A percentile compares a stretch with the other conserved stretches of the same genome.
These are phyloP conservation scores for Trebouxia sp. DNA, from an alignment of 139 green algal species.

Conservation along the genomic window DNA sequence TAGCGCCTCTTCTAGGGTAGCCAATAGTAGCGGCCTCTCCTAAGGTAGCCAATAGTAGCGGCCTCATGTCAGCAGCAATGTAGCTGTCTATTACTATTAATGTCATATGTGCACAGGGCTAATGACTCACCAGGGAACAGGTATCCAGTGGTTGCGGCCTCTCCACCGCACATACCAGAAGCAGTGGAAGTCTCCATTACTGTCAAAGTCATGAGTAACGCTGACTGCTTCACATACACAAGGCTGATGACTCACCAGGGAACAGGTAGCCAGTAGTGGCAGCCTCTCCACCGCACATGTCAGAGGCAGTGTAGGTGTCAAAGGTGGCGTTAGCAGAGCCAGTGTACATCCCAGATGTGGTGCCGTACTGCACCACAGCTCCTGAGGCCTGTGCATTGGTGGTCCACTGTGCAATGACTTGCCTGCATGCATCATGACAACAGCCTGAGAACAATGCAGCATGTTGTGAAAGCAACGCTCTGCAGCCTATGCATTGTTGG, in stretches of 20 bases:
- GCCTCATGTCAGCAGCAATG: neutral
- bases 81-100: too few relatives aligned
- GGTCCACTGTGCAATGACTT: neutral
- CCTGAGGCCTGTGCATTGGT: neutral
- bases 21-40: too few relatives aligned
- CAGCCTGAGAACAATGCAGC: too few relatives aligned
- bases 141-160: neutral
- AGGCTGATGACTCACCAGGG: neutral
- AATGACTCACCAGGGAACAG: neutral
- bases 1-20: too few relatives aligned
- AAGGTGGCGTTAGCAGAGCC: conserved; percentile 11
- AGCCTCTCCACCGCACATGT: conserved; percentile 12
- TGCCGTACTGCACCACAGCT: conserved; percentile 15
- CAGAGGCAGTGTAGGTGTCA: neutral
- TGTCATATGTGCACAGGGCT: too few relatives aligned
- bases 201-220: too few relatives aligned
- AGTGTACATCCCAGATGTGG: neutral
- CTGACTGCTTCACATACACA: too few relatives aligned
- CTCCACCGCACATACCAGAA: neutral
- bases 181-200: too few relatives aligned
- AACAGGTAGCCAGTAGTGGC: conserved; percentile 17
- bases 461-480: too few relatives aligned
- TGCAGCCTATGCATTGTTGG: too few relatives aligned
- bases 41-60: too few relatives aligned
- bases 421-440: neutral